Base-by-base conservation (phyloP, 2,329 filamentous ascomycete species). In the Claviceps fusiformis region DNA sequence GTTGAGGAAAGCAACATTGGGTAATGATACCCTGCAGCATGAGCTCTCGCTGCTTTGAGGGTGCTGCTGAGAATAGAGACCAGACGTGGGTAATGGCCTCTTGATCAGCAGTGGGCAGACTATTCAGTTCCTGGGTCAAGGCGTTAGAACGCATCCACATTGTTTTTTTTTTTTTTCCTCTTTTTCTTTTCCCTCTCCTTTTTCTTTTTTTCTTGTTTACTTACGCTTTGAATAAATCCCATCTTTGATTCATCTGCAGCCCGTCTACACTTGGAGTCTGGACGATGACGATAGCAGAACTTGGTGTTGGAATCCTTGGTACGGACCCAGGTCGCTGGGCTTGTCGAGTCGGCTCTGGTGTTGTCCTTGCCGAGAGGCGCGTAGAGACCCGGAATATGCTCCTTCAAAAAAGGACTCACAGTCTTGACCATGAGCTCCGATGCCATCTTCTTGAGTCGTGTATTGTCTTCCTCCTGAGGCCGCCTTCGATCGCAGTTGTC, bases 21-120 rank as follows among this genome's bases (percentile, higher is more conserved):
- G 92, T 87, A 58, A 98, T 84, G 63, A 98, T 92, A 61, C 93
- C 93, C 68, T 95, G 90, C 8, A 98, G 79, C 88, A 98, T 97
- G 57, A 98, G 79, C 59, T 95, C 92, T 62, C 93, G 85, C 65
- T 97, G 92, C 67, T 95, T 95, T 10, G 89, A 81, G 0, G 93
- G 93, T 0, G 93, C 91, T 44, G 93, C 93, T 0, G 92, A 97
- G 74, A 98, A 98, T 50, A 97, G 78, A 0, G 92, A 95, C 93
- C 93, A 98, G 55, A 97, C 91, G 65, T 96, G 92, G 39, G 91
- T 89, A 64, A 98, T 96, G 65, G 88, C 91, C 71, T 96, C 89
- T 71, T 95, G 90, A 68, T 98, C 93, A 60, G 81, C 83, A 59
- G 86, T 81, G 5, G 90, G 86, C 39, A 96, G 79, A 50, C 80